Evolutionary conservation across 2,329 filamentous ascomycete genomes (phyloP).

Genomic region (Rhinocladiella similis): DNA sequence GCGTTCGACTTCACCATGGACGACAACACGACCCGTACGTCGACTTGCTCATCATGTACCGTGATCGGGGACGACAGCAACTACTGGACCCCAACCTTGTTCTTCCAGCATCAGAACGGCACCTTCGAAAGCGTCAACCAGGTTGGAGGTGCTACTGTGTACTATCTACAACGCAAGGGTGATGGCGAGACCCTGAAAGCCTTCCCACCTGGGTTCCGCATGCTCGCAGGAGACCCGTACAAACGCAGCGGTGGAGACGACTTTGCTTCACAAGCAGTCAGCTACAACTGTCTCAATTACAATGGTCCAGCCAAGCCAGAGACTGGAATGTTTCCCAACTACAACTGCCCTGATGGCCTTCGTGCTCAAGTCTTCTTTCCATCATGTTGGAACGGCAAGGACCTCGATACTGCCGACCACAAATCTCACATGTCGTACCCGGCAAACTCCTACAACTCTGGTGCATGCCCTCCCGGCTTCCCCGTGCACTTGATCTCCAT

Average conservation of each 20-base stretch:
- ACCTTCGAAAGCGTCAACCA: constrained; percentile 65
- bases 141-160: constrained; percentile 60
- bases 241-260: constrained; percentile 58
- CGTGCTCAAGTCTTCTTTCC: constrained; percentile 40
- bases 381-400: constrained; percentile 40
- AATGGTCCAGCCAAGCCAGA: constrained; percentile 43
- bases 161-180: constrained; percentile 49
- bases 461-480: constrained; percentile 42
- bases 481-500: constrained; percentile 59
- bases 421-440: constrained; percentile 40
- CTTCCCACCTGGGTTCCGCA: constrained; percentile 70
- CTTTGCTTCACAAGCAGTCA: constrained; percentile 57
- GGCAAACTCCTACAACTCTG: constrained; percentile 36
- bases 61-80: constrained; percentile 69
- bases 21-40: constrained; percentile 43
- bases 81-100: constrained; percentile 76
- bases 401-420: constrained; percentile 36
- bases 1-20: constrained; percentile 62
- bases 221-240: constrained; percentile 66
- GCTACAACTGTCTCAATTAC: constrained; percentile 54
- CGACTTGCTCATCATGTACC: constrained; percentile 69
- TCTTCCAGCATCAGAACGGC: constrained; percentile 64
- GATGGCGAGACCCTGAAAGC: constrained; percentile 66
- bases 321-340: constrained; percentile 65
- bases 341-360: constrained; percentile 62